Evolutionary conservation across 192 early-diverging fungal genomes (phyloP).

Genomic region (Coemansia sp.): DNA sequence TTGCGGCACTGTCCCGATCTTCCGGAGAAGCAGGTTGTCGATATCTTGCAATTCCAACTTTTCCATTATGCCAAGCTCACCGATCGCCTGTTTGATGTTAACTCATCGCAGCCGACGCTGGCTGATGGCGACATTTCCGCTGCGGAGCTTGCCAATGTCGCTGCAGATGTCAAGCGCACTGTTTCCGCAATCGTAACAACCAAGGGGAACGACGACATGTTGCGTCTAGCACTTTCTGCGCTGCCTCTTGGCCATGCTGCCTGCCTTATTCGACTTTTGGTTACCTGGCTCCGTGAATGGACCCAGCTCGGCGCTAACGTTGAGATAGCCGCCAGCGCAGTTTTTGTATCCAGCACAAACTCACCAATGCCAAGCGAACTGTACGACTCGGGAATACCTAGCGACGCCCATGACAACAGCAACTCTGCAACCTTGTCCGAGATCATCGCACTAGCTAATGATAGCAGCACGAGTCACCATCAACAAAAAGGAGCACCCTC

Average conservation of each 20-base stretch:
- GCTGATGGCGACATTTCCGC: not conserved
- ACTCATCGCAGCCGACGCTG: not conserved
- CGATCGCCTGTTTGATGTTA: constrained; percentile 32
- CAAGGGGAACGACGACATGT: constrained; percentile 30
- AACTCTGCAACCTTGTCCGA: not conserved
- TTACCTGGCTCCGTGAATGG: constrained; percentile 45
- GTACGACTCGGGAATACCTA: not conserved
- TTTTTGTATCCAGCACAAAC: constrained; percentile 23
- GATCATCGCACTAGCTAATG: constrained; percentile 16
- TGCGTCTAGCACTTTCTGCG: constrained; percentile 42
- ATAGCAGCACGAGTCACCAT: not conserved
- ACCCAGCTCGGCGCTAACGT: constrained; percentile 38
- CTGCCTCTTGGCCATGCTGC: constrained; percentile 37
- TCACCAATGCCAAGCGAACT: constrained; percentile 2
- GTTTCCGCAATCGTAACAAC: constrained; percentile 33
- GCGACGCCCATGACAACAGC: not conserved
- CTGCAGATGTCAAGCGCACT: constrained; percentile 29
- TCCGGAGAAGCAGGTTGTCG: constrained; percentile 45
- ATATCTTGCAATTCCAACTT: constrained; percentile 46
- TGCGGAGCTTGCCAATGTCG: not conserved
- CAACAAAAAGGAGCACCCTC: constrained; percentile 25
- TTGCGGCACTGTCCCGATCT: constrained; percentile 50
- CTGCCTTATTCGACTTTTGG: constrained; percentile 43
- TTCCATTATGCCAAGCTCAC: constrained; percentile 23
- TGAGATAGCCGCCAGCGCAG: constrained; percentile 48